phyloP scores from a whole-genome alignment of 1,139 yeast species.

The Kluyveromyces sp. region DNA sequence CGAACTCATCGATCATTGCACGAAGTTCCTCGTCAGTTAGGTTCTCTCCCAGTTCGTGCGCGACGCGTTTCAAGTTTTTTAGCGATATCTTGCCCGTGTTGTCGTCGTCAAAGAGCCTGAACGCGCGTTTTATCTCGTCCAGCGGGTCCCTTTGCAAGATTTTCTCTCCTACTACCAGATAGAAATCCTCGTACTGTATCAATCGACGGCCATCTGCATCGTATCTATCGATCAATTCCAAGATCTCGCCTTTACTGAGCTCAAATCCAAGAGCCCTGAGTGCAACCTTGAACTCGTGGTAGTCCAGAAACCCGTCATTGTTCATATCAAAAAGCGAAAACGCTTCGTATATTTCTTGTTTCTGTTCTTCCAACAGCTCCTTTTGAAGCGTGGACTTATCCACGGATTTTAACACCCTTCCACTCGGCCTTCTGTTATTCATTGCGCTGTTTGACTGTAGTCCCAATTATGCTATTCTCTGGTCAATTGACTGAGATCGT shows the following conservation, averaged over 20 bases:
- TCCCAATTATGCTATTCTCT: neutral
- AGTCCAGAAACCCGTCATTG: slow-evolving; percentile 82
- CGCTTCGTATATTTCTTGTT: slow-evolving; percentile 90
- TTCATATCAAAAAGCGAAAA: slow-evolving; percentile 89
- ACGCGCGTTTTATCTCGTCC: slow-evolving; percentile 88
- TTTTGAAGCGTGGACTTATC: slow-evolving; percentile 24
- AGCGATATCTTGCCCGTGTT: slow-evolving; percentile 78
- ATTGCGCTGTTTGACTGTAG: neutral
- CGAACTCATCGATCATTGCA: slow-evolving; percentile 98
- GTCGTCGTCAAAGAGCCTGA: slow-evolving; percentile 84
- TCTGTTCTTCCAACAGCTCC: slow-evolving; percentile 81
- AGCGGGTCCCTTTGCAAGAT: slow-evolving; percentile 82
- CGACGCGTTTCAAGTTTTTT: slow-evolving; percentile 78
- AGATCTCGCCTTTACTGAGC: slow-evolving; percentile 67
- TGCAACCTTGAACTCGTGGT: slow-evolving; percentile 88
- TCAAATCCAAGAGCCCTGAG: slow-evolving; percentile 93
- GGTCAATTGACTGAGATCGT: neutral
- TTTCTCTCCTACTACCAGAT: slow-evolving; percentile 55
- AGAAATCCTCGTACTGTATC: slow-evolving; percentile 77
- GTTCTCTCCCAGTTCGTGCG: slow-evolving; percentile 89
- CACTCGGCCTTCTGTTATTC: slow-evolving; percentile 14
- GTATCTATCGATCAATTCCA: slow-evolving; percentile 73
- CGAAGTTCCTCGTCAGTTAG: slow-evolving; percentile 85
- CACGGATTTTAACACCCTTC: slow-evolving; percentile 9
- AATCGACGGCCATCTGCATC: slow-evolving; percentile 70